Evolutionary conservation across 2,329 filamentous ascomycete species (phyloP).

Genomic region (Triangularia setosa): DNA sequence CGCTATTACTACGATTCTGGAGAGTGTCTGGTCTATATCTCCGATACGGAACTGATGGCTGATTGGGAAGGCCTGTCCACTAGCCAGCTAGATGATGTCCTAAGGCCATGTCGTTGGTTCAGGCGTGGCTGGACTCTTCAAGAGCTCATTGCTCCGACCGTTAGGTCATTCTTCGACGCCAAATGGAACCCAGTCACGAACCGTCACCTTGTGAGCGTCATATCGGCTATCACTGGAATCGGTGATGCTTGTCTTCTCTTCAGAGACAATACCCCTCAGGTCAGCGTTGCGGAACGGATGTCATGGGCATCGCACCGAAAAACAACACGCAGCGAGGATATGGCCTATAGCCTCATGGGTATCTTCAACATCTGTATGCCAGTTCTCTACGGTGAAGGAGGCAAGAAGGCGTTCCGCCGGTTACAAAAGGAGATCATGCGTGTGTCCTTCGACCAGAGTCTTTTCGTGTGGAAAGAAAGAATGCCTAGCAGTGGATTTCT

Average conservation of each 20-base stretch:
- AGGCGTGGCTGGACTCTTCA: constrained; percentile 2
- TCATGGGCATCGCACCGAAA: not conserved
- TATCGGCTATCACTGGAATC: not conserved
- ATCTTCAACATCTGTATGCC: not conserved
- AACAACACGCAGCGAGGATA: not conserved
- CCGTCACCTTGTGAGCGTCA: not conserved
- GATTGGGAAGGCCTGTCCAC: not conserved
- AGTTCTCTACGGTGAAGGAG: not conserved
- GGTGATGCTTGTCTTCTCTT: not conserved
- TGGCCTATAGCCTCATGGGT: not conserved
- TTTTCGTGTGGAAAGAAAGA: not conserved
- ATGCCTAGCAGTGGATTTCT: not conserved
- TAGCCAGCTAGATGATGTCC: not conserved
- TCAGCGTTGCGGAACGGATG: not conserved
- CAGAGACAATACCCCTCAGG: not conserved
- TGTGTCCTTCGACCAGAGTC: not conserved
- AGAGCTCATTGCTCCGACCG: not conserved
- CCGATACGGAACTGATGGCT: not conserved
- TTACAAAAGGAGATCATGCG: not conserved
- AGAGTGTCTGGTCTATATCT: constrained; percentile 12
- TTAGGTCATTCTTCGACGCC: not conserved
- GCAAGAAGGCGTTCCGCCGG: not conserved
- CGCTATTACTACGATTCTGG: constrained; percentile 22
- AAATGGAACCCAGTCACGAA: not conserved
- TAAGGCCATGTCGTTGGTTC: not conserved